These are phyloP conservation scores for Sugiyamaella chiloensis DNA, from an alignment of 805 yeast species.

Conservation along the genomic window DNA sequence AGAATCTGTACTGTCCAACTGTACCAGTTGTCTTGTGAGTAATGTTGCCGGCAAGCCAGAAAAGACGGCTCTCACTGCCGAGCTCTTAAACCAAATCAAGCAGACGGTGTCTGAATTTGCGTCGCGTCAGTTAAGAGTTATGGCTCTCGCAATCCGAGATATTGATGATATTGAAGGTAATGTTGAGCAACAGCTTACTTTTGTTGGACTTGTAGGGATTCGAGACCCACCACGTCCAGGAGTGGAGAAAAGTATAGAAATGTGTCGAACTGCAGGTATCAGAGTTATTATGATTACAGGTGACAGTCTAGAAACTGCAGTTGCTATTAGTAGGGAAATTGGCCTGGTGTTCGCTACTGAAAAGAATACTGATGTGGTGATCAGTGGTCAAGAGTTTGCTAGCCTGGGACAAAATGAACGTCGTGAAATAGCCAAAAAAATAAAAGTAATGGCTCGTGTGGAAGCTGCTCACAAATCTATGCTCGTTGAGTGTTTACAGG, in stretches of 20 bases:
- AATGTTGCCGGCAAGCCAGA: conserved; percentile 31
- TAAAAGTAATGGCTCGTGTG: conserved; percentile 51
- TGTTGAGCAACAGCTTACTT: conserved; percentile 29
- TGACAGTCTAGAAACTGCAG: conserved; percentile 37
- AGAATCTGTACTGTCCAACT: conserved; percentile 45
- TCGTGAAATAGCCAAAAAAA: conserved; percentile 43
- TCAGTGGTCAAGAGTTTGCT: conserved; percentile 41
- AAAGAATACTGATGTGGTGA: conserved; percentile 37
- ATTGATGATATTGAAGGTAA: conserved; percentile 14
- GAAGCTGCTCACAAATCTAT: conserved; percentile 54
- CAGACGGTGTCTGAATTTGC: conserved; percentile 40
- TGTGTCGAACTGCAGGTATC: conserved; percentile 47
- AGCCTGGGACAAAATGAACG: conserved; percentile 35
- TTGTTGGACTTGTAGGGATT: conserved; percentile 47
- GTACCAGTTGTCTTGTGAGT: conserved; percentile 39
- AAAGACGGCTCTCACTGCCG: background rate
- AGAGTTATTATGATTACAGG: conserved; percentile 49
- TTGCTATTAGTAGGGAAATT: conserved; percentile 42
- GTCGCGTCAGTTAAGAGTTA: conserved; percentile 43
- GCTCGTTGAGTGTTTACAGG: conserved; percentile 47
- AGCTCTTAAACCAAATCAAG: conserved; percentile 29
- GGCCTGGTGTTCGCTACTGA: conserved; percentile 36
- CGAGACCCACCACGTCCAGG: conserved; percentile 50
- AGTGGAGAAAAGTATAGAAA: conserved; percentile 41
- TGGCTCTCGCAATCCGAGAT: conserved; percentile 43